These are phyloP conservation scores for Neurospora sp. DNA, from an alignment of 2,329 filamentous ascomycete species.

Conservation along the genomic window DNA sequence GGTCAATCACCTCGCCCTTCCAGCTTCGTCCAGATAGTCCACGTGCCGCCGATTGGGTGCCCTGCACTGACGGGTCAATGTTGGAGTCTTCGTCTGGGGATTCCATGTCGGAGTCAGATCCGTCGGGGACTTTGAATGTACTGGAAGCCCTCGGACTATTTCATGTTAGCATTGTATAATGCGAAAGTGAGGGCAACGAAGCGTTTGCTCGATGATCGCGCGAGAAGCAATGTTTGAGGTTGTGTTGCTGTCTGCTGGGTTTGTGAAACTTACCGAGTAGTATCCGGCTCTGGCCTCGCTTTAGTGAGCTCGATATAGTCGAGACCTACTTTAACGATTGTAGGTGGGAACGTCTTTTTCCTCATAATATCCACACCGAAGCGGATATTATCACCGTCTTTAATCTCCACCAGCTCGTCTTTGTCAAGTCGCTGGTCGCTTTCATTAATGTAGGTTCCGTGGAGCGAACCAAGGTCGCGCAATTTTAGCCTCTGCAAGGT, in stretches of 20 bases:
- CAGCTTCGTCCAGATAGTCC: not conserved
- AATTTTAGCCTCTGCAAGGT: conserved; percentile 31
- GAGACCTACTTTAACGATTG: conserved; percentile 18
- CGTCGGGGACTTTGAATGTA: conserved; percentile 20
- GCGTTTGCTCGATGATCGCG: not conserved
- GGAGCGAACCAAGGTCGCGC: conserved; percentile 38
- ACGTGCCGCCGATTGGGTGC: no score
- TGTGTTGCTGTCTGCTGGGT: not conserved
- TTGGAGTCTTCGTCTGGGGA: not conserved
- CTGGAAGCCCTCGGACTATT: conserved; percentile 4
- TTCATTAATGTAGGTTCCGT: conserved; percentile 40
- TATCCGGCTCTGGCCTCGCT: not conserved
- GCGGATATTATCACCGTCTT: conserved; percentile 26
- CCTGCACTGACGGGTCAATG: not conserved
- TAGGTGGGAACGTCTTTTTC: conserved; percentile 22
- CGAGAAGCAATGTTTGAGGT: not conserved
- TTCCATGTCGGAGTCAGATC: conserved; percentile 11
- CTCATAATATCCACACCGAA: conserved; percentile 32
- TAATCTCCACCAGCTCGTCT: conserved; percentile 15
- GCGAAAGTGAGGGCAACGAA: not conserved
- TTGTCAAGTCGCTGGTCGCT: conserved; percentile 15
- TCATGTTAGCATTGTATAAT: not conserved
- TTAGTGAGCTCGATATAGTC: conserved; percentile 4
- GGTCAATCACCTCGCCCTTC: conserved; percentile 6
- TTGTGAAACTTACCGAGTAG: conserved; percentile 10